Evolutionary conservation across 495 filamentous ascomycete species (phyloP), one percentile per base, ranked within the genome.

Genomic region (Cenococcum geophilum): DNA sequence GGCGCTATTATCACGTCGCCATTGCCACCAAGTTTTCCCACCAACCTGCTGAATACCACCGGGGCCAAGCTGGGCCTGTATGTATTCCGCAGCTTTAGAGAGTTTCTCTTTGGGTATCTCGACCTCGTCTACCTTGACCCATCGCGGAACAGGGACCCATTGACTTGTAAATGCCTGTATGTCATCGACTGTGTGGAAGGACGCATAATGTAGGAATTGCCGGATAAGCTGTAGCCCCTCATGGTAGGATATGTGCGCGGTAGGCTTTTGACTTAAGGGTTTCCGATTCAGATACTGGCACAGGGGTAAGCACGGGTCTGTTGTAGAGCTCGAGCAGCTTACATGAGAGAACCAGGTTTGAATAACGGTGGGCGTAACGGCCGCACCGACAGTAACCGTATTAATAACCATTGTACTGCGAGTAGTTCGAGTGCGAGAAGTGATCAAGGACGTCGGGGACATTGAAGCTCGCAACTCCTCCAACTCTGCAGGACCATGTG

Each of bases 21-120:
- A 97, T 76, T 91, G 89, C 92, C 92, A 97, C 92, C 92, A 97
- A 43, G 82, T 82, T 72, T 81, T 79, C 0, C 92, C 92, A 20
- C 92, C 92, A 1, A 96, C 81, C 43, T 80, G 80, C 22, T 79
- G 74, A 21, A 96, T 78, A 0, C 89, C 92, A 16, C 85, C 80
- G 4, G 80, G 80, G 0, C 92, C 92, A 25, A 97, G 79, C 69
- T 96, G 84, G 16, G 80, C 77, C 37, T 79, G 76, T 12, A 97
- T 56, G 3, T 79, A 69, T 23, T 77, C 73, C 0, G 89, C 90
- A 0, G 90, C 82, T 21, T 79, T 71, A 4, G 76, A 70, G 14
- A 95, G 71, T 42, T 80, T 75, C 42, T 85, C 66, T 6, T 82
- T 74, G 0, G 88, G 79, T 52, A 97, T 86, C 40, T 82, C 79